Base-by-base conservation (phyloP, 768 basidiomycete species). In the Tricholoma matsutake region DNA sequence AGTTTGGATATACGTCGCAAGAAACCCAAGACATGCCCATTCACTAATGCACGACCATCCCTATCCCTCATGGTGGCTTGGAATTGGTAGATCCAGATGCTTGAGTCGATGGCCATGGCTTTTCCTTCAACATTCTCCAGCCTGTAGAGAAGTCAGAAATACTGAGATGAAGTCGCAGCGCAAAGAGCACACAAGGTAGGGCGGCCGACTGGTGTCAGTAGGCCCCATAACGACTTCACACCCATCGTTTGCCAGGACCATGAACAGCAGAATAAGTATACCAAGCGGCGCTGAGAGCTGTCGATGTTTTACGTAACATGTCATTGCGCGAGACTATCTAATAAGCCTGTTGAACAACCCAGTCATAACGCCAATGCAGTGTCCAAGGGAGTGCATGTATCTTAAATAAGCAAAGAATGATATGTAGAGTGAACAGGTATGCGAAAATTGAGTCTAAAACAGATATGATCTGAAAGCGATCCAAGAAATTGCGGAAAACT, bases 51-150 rank as follows among this genome's bases (percentile, higher is more conserved):
- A 22, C 88, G 86, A 28, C 97, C 97, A 61, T 98, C 94, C 69
- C 94, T 98, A 75, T 96, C 96, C 22, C 97, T 86, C 96, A 98
- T 98, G 8, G 97, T 98, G 20, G 96, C 96, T 76, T 98, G 96
- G 69, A 99, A 99, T 73, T 99, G 97, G 74, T 99, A 99, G 57
- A 99, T 87, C 97, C 97, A 99, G 64, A 99, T 98, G 66, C 94
- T 97, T 3, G 96, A 98, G 75, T 99, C 97, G 59, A 99, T 98
- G 2, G 97, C 97, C 77, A 99, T 86, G 9, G 86, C 79, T 72
- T 95, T 96, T n/a, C 94, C 95, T 69, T 96, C 95, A 71, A 96
- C 84, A 0, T 91, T 95, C 75, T 99, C 96, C 58, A 98, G 80
- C 74, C 95, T 96, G 68, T 25, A 29, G 18, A 9, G 34, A 29